A percentile compares a stretch with the other conserved stretches of the same genome.
These are phyloP conservation scores for Colletotrichum nymphaeae DNA, from an alignment of 2,329 filamentous ascomycete genomes.

Conservation along the genomic window DNA sequence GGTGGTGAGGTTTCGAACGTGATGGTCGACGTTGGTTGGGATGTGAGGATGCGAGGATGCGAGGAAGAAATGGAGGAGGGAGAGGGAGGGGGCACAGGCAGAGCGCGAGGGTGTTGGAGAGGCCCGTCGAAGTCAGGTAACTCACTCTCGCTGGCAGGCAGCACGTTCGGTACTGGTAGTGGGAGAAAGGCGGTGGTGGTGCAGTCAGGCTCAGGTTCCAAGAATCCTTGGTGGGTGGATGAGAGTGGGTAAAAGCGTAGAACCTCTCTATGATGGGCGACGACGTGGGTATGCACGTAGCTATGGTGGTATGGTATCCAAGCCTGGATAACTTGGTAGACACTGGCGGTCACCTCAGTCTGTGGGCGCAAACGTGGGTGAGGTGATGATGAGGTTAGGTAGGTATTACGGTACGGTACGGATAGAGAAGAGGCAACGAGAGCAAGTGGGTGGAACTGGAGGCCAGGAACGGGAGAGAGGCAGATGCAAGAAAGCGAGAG, in stretches of 20 bases:
- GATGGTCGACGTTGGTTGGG: conserved; percentile 33
- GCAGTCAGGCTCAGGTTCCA: neutral
- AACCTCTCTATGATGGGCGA: neutral
- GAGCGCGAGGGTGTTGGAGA: neutral
- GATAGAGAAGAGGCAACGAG: neutral
- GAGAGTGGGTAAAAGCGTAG: neutral
- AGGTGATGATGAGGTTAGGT: neutral
- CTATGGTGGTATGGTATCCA: neutral
- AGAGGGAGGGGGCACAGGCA: conserved; percentile 1
- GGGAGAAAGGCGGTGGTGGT: conserved; percentile 32
- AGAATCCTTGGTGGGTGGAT: conserved; percentile 3
- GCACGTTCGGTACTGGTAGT: conserved; percentile 35
- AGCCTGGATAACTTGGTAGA: too few relatives aligned
- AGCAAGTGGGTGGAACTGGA: conserved; percentile 2
- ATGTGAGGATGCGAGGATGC: conserved; percentile 5
- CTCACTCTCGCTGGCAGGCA: neutral
- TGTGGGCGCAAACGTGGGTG: too few relatives aligned
- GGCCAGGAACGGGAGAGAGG: conserved; percentile 36
- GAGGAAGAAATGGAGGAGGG: conserved; percentile 17
- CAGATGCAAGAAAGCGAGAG: conserved; percentile 12
- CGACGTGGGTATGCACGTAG: neutral
- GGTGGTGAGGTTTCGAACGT: conserved; percentile 46
- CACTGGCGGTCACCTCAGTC: too few relatives aligned
- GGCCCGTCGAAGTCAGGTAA: neutral
- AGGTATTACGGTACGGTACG: neutral